These are phyloP conservation scores for Penicillium parvum DNA, from an alignment of 495 filamentous ascomycete species.

Conservation along the genomic window DNA sequence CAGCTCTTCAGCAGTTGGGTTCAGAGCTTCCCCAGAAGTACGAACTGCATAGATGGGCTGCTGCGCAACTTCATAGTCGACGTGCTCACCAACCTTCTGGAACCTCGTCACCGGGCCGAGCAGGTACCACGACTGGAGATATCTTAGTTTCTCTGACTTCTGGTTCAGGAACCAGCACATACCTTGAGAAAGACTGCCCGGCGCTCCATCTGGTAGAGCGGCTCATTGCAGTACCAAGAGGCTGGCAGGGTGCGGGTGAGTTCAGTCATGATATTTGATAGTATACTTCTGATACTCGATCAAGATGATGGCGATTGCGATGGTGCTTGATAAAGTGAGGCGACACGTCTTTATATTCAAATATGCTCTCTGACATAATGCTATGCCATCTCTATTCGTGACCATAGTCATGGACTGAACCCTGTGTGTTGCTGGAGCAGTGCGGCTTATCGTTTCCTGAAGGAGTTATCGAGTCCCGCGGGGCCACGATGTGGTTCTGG, in stretches of 20 bases:
- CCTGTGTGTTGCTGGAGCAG: conserved; percentile 1
- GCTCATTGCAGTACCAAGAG: conserved; percentile 41
- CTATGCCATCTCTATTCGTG: conserved; percentile 7
- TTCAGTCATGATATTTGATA: conserved; percentile 29
- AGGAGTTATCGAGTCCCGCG: conserved; percentile 36
- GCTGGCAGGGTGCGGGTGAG: conserved; percentile 40
- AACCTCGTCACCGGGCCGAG: conserved; percentile 59
- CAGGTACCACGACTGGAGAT: conserved; percentile 53
- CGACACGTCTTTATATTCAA: too few species aligned
- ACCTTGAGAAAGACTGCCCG: conserved; percentile 53
- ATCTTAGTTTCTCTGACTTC: conserved; percentile 5
- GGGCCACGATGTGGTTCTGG: not conserved
- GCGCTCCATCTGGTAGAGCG: conserved; percentile 49
- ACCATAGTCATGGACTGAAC: conserved; percentile 8
- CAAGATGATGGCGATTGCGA: too few species aligned
- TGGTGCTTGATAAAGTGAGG: too few species aligned
- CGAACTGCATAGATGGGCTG: conserved; percentile 44
- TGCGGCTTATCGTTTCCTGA: conserved; percentile 36
- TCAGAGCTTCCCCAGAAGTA: conserved; percentile 25
- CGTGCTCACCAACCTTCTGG: conserved; percentile 37
- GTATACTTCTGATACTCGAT: too few species aligned
- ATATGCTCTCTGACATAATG: too few species aligned
- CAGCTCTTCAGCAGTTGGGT: conserved; percentile 32
- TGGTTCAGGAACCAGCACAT: not conserved
- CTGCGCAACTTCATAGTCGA: conserved; percentile 55